Conservation (phyloP, 2,329 filamentous ascomycete genomes). For the Alternaria tenuissima region DNA sequence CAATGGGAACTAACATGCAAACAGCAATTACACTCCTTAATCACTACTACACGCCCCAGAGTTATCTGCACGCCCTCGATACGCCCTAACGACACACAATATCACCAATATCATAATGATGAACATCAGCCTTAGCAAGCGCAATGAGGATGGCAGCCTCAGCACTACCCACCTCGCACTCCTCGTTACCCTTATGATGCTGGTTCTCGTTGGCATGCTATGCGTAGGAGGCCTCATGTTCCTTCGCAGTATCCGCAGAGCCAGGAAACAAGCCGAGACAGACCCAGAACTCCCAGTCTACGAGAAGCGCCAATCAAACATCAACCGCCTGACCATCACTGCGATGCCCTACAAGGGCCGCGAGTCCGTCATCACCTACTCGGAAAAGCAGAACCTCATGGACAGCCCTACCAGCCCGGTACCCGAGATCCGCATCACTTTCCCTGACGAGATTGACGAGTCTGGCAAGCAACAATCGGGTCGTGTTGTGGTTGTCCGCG, state of each 20-base stretch:
- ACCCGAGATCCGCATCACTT: slow-evolving; percentile 97
- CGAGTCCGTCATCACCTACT: slow-evolving; percentile 77
- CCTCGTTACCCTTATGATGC: slow-evolving; percentile 78
- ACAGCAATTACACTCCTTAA: slow-evolving; percentile 41
- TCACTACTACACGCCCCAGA: slow-evolving; percentile 24
- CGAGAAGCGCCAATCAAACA: slow-evolving; percentile 63
- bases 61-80: slow-evolving; percentile 30
- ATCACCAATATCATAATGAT: slow-evolving; percentile 43
- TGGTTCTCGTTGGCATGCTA: slow-evolving; percentile 76
- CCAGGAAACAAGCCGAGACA: slow-evolving; percentile 56
- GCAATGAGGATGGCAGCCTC: slow-evolving; percentile 59
- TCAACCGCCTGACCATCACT: slow-evolving; percentile 67
- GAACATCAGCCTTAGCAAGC: slow-evolving; percentile 60
- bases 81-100: slow-evolving; percentile 32
- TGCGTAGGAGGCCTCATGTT: slow-evolving; percentile 74
- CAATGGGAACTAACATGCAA: slow-evolving; percentile 30
- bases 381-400: slow-evolving; percentile 81
- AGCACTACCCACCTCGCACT: slow-evolving; percentile 74
- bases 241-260: slow-evolving; percentile 71
- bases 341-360: slow-evolving; percentile 58
- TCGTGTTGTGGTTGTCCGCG: slow-evolving; percentile 87
- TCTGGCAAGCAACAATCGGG: slow-evolving; percentile 81
- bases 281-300: slow-evolving; percentile 70
- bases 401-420: slow-evolving; percentile 80
- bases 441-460: slow-evolving; percentile 93